Conservation (phyloP, 179 eudicot genomes). For the Vitellaria paradoxa region DNA sequence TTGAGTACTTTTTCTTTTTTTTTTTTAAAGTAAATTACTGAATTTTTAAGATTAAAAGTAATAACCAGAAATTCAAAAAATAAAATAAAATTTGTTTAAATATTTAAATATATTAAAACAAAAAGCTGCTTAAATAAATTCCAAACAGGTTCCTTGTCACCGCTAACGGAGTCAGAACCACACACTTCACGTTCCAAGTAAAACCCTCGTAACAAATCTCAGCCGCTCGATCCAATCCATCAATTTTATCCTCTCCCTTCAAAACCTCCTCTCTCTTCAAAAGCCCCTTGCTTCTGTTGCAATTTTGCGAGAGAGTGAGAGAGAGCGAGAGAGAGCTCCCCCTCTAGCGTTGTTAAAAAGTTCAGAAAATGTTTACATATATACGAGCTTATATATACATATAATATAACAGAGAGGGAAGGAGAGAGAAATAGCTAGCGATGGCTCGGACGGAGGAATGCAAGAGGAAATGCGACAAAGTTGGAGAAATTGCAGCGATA, state of each 20-base stretch:
- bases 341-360: background rate
- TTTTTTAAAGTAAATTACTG: too few species aligned
- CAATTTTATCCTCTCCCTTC: background rate
- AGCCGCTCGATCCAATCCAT: conserved; percentile 29
- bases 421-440: background rate
- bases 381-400: background rate
- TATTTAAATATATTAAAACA: too few species aligned
- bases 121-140: too few species aligned
- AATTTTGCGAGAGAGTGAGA: background rate
- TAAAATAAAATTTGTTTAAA: too few species aligned
- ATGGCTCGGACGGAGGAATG: conserved; percentile 17
- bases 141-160: background rate
- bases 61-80: too few species aligned
- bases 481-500: background rate
- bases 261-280: background rate
- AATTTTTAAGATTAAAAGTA: too few species aligned
- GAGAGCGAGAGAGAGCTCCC: conserved; percentile 1
- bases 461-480: conserved; percentile 18
- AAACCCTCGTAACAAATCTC: conserved; percentile 23
- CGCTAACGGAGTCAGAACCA: conserved; percentile 16
- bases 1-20: too few species aligned
- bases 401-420: background rate
- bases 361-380: conserved; percentile 14
- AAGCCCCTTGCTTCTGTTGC: background rate
- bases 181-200: background rate